phyloP scores from a whole-genome alignment of 352 stramenopile species.

The Phytophthora fragariae region DNA sequence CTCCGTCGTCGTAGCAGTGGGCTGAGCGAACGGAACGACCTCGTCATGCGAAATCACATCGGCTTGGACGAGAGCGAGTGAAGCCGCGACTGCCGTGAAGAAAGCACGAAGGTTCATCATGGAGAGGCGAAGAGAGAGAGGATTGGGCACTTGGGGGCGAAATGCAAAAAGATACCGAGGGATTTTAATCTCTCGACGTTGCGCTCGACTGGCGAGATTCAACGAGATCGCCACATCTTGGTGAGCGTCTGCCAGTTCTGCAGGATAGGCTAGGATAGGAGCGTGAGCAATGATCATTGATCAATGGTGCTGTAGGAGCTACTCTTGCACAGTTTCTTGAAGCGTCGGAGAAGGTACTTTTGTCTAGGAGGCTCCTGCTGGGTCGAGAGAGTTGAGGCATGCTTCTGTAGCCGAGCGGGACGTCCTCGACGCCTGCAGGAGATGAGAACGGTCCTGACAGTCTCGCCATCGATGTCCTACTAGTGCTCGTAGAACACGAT shows the following conservation, averaged over 20 bases:
- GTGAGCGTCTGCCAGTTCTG: background rate
- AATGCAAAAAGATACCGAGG: conserved; percentile 6
- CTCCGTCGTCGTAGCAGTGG: conserved; percentile 11
- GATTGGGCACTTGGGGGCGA: conserved; percentile 13
- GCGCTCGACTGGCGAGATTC: no score
- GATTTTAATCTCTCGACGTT: background rate
- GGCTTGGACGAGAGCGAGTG: conserved; percentile 1
- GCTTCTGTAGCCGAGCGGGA: background rate
- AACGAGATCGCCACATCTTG: background rate
- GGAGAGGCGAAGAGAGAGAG: background rate
- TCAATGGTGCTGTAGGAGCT: no score
- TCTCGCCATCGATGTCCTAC: conserved; percentile 11
- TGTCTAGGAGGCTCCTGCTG: no score
- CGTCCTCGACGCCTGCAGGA: conserved; percentile 3
- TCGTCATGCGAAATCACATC: no score
- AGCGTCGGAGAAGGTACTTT: no score
- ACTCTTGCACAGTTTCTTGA: no score
- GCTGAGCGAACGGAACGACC: no score
- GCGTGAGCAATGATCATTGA: no score
- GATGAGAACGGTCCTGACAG: conserved; percentile 15
- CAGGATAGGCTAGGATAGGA: no score
- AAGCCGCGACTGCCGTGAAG: conserved; percentile 17
- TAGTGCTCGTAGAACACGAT: background rate
- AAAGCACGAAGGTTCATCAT: conserved; percentile 28
- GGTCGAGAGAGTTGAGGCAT: background rate